Evolutionary conservation across 2,329 filamentous ascomycete species (phyloP).

Genomic region (Clonostachys byssicola): DNA sequence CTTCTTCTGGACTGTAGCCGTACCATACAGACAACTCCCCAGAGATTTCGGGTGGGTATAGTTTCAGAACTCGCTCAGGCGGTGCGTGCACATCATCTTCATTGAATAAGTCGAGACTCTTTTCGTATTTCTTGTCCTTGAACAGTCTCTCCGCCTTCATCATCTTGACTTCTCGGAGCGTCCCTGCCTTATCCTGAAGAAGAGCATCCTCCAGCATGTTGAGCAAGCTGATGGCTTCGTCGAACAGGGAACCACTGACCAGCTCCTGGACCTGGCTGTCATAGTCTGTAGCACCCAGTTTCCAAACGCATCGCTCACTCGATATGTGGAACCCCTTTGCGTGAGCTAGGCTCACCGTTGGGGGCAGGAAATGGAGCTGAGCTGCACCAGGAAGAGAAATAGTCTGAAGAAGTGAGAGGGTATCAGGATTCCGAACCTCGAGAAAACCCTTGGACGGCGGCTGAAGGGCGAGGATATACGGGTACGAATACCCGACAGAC

Average conservation of each 20-base stretch:
- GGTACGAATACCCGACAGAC: slow-evolving; percentile 92
- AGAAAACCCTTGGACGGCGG: slow-evolving; percentile 77
- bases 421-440: slow-evolving; percentile 90
- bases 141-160: slow-evolving; percentile 86
- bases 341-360: slow-evolving; percentile 90
- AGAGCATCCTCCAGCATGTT: slow-evolving; percentile 90
- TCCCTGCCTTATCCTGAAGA: slow-evolving; percentile 74
- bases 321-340: slow-evolving; percentile 93
- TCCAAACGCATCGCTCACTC: slow-evolving; percentile 89
- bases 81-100: slow-evolving; percentile 82
- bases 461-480: slow-evolving; percentile 86
- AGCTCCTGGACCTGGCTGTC: slow-evolving; percentile 84
- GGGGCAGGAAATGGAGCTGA: slow-evolving; percentile 86
- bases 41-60: slow-evolving; percentile 82
- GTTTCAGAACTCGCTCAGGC: slow-evolving; percentile 78
- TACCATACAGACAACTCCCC: slow-evolving; percentile 67
- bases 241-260: slow-evolving; percentile 67
- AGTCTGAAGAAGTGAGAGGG: slow-evolving; percentile 82
- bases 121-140: slow-evolving; percentile 73
- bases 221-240: slow-evolving; percentile 89
- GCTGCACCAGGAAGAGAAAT: slow-evolving; percentile 78
- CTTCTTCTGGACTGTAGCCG: slow-evolving; percentile 25
- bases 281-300: slow-evolving; percentile 91
- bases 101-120: slow-evolving; percentile 84
- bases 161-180: slow-evolving; percentile 83